Conservation (phyloP, 495 filamentous ascomycete genomes). For the Aspergillus avenaceus region DNA sequence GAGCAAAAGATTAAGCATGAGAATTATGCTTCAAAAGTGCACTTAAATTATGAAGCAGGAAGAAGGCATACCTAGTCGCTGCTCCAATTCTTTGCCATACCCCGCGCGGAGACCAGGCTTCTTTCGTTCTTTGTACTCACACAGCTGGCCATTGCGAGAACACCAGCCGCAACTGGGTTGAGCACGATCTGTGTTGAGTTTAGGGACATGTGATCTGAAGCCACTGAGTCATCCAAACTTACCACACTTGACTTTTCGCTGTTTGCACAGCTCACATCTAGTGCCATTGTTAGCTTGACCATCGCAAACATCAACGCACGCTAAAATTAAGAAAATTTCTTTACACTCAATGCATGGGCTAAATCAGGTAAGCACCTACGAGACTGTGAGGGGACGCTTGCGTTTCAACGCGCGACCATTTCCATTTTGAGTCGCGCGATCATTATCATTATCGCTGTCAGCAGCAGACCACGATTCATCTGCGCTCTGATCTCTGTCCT, state of each 20-base stretch:
- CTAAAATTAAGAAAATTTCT: constrained; percentile 1
- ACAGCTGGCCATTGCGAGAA: constrained; percentile 66
- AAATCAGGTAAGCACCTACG: constrained; percentile 27
- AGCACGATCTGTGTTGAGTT: constrained; percentile 58
- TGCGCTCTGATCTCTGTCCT: constrained; percentile 32
- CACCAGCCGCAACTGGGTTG: constrained; percentile 91
- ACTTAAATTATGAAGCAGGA: no score
- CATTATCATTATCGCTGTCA: constrained; percentile 35
- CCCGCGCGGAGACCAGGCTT: constrained; percentile 81
- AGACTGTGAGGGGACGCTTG: constrained; percentile 43
- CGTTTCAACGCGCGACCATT: constrained; percentile 33
- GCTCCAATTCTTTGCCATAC: constrained; percentile 83
- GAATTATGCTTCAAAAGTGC: no score
- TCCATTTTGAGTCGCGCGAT: constrained; percentile 28
- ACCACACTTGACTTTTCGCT: constrained; percentile 79
- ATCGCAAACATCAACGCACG: neutral
- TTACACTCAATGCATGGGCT: neutral
- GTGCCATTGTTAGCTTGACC: constrained; percentile 19
- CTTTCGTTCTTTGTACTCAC: constrained; percentile 82
- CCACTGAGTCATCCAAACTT: no score
- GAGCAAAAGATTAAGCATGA: neutral
- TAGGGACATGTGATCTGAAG: no score
- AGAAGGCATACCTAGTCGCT: constrained; percentile 52
- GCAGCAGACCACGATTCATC: constrained; percentile 35
- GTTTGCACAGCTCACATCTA: constrained; percentile 79